Percentiles rank a stretch among this genome's conserved stretches.
These are phyloP conservation scores for Laetiporus sulphureus DNA, from an alignment of 1,284 basidiomycete species.

Conservation along the genomic window DNA sequence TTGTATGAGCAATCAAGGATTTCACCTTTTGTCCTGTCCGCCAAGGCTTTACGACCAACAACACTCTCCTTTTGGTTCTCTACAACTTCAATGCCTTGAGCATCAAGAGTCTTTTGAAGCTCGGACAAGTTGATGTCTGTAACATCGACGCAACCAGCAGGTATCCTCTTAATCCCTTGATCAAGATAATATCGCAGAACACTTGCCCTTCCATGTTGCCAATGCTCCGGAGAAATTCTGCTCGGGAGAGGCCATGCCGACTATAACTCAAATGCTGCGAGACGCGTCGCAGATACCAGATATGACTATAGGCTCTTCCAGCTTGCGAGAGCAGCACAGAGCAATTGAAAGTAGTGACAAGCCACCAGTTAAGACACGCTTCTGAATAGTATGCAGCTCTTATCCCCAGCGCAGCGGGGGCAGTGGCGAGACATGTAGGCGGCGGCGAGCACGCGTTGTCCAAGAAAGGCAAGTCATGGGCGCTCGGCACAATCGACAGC, in stretches of 20 bases:
- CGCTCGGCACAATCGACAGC: no score
- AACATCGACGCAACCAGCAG: not conserved
- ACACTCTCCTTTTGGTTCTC: constrained; percentile 97
- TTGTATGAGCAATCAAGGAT: not conserved
- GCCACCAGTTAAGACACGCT: no score
- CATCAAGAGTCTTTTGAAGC: constrained; percentile 88
- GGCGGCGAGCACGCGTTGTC: not conserved
- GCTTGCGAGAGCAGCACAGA: no score
- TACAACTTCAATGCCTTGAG: constrained; percentile 89
- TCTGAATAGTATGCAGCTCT: not conserved
- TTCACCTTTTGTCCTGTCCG: constrained; percentile 88
- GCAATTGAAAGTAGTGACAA: no score
- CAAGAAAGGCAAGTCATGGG: constrained; percentile 11
- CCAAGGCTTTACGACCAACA: constrained; percentile 86
- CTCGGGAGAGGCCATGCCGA: constrained; percentile 31
- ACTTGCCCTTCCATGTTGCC: constrained; percentile 80
- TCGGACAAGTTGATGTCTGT: constrained; percentile 86
- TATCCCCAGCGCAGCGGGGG: not conserved
- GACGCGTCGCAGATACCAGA: no score
- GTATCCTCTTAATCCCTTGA: not conserved
- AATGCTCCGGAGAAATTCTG: constrained; percentile 84
- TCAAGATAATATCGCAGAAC: not conserved
- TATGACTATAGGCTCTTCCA: no score
- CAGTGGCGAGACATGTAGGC: not conserved
- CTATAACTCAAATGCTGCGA: no score